A percentile compares a stretch with the other conserved stretches of the same genome.
Evolutionary conservation across 129 eudicot genomes (phyloP).

Genomic region (Tagetes patula): DNA sequence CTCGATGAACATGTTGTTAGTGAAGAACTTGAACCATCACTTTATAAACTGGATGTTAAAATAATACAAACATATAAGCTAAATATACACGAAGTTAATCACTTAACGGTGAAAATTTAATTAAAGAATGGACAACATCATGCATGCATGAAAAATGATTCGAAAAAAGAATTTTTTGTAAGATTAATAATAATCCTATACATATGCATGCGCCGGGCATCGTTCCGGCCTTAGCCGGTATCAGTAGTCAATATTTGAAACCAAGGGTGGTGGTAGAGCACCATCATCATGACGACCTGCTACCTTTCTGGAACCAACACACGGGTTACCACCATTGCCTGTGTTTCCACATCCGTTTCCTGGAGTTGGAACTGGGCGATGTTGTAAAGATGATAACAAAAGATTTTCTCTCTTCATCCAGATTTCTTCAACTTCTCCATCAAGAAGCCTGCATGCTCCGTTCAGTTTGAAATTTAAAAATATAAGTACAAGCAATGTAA

Average conservation of each 20-base stretch:
- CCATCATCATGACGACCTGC: constrained; percentile 17
- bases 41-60: background rate
- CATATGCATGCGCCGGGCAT: background rate
- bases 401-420: constrained; percentile 33
- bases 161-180: background rate
- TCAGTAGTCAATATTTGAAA: background rate
- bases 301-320: constrained; percentile 29
- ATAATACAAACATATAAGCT: background rate
- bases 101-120: background rate
- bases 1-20: background rate
- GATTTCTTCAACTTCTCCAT: constrained; percentile 26
- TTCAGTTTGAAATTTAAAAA: constrained; percentile 17
- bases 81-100: background rate
- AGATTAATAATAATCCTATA: background rate
- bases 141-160: background rate
- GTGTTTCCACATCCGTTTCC: constrained; percentile 37
- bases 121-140: background rate
- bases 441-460: constrained; percentile 39
- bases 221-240: background rate
- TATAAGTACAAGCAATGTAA: constrained; percentile 7
- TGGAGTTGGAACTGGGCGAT: background rate
- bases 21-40: background rate
- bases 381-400: constrained; percentile 32
- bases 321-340: constrained; percentile 31
- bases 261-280: constrained; percentile 2